Evolutionary conservation across 1,139 yeast species (phyloP).

Genomic region (Nakaseomyces bracarensis): DNA sequence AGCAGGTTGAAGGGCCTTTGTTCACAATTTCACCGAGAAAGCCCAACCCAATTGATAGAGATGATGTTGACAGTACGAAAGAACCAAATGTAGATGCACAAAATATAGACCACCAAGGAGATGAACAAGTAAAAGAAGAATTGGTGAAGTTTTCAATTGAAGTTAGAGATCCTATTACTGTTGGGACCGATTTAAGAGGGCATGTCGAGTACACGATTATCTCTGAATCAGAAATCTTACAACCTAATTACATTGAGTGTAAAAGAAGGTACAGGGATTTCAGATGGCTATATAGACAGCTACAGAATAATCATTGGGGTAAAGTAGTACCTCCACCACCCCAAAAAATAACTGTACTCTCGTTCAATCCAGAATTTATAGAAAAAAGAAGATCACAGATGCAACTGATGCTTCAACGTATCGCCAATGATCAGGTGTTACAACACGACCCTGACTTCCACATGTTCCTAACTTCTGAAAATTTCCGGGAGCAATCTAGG

Average conservation of each 20-base stretch:
- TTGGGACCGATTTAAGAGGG: conserved; percentile 82
- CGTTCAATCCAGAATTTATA: conserved; percentile 79
- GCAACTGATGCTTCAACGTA: conserved; percentile 76
- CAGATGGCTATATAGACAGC: conserved; percentile 80
- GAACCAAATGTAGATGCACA: not conserved
- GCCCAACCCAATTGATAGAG: not conserved
- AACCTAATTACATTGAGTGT: conserved; percentile 41
- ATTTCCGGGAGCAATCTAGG: conserved; percentile 57
- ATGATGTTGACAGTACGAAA: too few relatives aligned
- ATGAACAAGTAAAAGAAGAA: conserved; percentile 2
- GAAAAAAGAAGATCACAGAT: conserved; percentile 81
- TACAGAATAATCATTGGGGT: conserved; percentile 84
- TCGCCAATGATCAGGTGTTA: conserved; percentile 47
- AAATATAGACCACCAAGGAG: conserved; percentile 7
- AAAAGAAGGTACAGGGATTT: conserved; percentile 77
- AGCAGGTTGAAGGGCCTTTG: conserved; percentile 25
- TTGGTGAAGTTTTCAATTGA: conserved; percentile 45
- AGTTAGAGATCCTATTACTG: conserved; percentile 87
- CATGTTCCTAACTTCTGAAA: conserved; percentile 67
- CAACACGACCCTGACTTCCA: conserved; percentile 68
- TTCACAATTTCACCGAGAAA: conserved; percentile 14
- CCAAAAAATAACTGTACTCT: conserved; percentile 84
- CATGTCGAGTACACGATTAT: conserved; percentile 81
- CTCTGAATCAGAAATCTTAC: conserved; percentile 39
- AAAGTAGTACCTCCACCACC: conserved; percentile 95